These are phyloP conservation scores for Boletellus emodensis DNA, from an alignment of 768 basidiomycete species.

Conservation along the genomic window DNA sequence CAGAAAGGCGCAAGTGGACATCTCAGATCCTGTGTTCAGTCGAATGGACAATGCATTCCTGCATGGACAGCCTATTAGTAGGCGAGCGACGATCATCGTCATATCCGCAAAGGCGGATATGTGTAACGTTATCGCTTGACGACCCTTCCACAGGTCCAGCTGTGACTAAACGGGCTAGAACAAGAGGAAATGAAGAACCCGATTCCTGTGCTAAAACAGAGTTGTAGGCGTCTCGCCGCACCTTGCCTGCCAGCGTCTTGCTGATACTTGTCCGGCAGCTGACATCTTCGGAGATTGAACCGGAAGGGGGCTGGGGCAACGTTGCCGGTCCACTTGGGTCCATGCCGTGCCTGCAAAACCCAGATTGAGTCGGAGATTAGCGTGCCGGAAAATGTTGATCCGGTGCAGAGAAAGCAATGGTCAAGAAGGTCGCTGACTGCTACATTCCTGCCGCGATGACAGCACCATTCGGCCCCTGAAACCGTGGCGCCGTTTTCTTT, in stretches of 20 bases:
- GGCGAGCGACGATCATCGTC: conserved; percentile 22
- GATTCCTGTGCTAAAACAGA: neutral
- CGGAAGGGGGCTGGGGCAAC: neutral
- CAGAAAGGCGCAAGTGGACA: conserved; percentile 19
- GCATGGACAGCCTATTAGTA: conserved; percentile 10
- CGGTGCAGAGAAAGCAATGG: too few relatives aligned
- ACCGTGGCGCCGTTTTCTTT: too few relatives aligned
- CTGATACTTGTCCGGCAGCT: too few relatives aligned
- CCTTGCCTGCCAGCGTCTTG: neutral
- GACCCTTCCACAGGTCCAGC: neutral
- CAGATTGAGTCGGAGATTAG: too few relatives aligned
- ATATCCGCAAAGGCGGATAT: conserved; percentile 3
- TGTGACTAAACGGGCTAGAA: neutral
- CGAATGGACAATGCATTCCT: neutral
- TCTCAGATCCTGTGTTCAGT: conserved; percentile 1
- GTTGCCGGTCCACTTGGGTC: neutral
- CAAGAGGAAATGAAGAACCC: neutral
- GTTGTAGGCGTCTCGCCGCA: neutral
- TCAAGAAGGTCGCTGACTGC: too few relatives aligned
- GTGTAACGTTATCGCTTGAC: neutral
- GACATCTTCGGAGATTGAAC: too few relatives aligned
- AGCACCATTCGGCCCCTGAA: too few relatives aligned
- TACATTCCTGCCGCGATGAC: too few relatives aligned
- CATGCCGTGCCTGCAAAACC: too few relatives aligned
- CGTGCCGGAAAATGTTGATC: too few relatives aligned